These are phyloP conservation scores for Carallia brachiata DNA, from an alignment of 345 rosid genomes.

Conservation along the genomic window DNA sequence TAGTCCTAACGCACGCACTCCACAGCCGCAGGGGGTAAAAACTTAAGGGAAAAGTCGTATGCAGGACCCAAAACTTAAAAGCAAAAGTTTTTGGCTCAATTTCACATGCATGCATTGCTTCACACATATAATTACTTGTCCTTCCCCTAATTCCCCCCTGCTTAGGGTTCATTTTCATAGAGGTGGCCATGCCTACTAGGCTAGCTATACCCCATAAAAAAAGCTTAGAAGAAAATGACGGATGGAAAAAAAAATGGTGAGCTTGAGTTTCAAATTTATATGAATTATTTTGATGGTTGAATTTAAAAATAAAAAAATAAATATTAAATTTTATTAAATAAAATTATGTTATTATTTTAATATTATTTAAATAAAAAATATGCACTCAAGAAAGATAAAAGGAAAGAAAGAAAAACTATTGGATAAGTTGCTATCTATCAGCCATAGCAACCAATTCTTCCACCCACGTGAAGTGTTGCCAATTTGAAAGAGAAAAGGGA, in stretches of 20 bases:
- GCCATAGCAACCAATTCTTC: constrained; percentile 26
- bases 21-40: constrained; percentile 12
- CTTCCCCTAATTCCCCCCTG: constrained; percentile 1
- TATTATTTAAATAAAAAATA: too few species aligned
- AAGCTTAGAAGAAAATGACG: neutral
- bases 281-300: too few species aligned
- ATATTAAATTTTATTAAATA: too few species aligned
- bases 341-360: too few species aligned
- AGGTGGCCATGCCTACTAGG: constrained; percentile 30
- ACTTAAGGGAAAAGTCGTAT: too few species aligned
- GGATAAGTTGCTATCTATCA: constrained; percentile 35
- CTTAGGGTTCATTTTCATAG: constrained; percentile 31
- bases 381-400: too few species aligned
- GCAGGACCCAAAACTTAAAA: constrained; percentile 2
- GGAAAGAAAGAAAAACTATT: constrained; percentile 1
- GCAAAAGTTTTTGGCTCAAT: constrained; percentile 2
- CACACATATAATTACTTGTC: constrained; percentile 14
- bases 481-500: neutral
- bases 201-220: neutral
- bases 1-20: neutral
- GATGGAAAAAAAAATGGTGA: too few species aligned
- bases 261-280: too few species aligned
- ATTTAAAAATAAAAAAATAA: too few species aligned
- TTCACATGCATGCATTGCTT: constrained; percentile 5
- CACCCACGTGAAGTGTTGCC: constrained; percentile 45